These are phyloP conservation scores for Debaryomyces prosopidis DNA, from an alignment of 805 yeast genomes.

Conservation along the genomic window DNA sequence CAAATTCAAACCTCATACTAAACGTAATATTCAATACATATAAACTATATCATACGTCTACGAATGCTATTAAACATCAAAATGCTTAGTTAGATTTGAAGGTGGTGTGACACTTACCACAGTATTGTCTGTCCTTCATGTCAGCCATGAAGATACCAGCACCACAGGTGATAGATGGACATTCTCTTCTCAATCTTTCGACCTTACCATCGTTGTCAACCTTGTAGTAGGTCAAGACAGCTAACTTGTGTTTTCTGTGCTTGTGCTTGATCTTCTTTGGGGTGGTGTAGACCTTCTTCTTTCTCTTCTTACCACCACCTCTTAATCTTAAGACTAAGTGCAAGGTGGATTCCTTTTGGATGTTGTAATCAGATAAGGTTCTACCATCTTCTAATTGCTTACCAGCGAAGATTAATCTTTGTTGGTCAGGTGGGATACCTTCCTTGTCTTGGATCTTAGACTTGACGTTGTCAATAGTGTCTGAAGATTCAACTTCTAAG, in stretches of 20 bases:
- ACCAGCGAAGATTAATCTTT: slow-evolving; percentile 99
- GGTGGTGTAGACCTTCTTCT: slow-evolving; percentile 99
- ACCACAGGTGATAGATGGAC: slow-evolving; percentile 91
- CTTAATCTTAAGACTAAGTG: slow-evolving; percentile 96
- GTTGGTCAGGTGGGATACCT: slow-evolving; percentile 99
- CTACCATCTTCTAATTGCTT: slow-evolving; percentile 99
- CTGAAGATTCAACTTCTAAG: slow-evolving; percentile 98
- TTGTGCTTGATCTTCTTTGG: slow-evolving; percentile 99
- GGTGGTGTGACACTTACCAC: slow-evolving; percentile 99
- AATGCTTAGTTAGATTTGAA: slow-evolving; percentile 49
- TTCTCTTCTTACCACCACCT: slow-evolving; percentile 99
- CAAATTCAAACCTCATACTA: not conserved
- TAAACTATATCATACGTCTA: not conserved
- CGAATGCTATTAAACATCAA: slow-evolving; percentile 1
- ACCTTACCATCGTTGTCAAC: slow-evolving; percentile 98
- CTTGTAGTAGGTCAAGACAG: slow-evolving; percentile 99
- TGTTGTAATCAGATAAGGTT: slow-evolving; percentile 98
- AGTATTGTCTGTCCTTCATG: slow-evolving; percentile 98
- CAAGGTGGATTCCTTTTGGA: slow-evolving; percentile 98
- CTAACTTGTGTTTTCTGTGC: slow-evolving; percentile 99
- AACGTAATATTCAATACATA: not conserved
- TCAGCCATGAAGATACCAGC: slow-evolving; percentile 99
- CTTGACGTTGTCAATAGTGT: slow-evolving; percentile 98
- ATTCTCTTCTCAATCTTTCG: slow-evolving; percentile 98
- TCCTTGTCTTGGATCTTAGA: slow-evolving; percentile 99